A percentile compares a stretch with the other conserved stretches of the same genome.
Conservation (phyloP, 1,284 basidiomycete species). For the Tausonia pullulans region DNA sequence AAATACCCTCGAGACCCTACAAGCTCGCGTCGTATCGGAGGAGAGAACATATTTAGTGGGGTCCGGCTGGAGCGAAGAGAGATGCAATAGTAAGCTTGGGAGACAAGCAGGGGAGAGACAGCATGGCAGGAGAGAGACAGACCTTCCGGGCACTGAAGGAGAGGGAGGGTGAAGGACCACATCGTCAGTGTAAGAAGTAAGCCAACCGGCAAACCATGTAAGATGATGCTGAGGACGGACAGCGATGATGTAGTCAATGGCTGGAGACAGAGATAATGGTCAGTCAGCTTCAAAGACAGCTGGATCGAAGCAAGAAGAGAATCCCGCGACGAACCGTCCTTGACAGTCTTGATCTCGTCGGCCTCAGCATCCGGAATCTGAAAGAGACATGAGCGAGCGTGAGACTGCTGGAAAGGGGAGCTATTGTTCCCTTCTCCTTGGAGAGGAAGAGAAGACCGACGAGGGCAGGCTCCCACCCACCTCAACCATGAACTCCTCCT, state of each 20-base stretch:
- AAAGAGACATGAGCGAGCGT: slow-evolving; percentile 1
- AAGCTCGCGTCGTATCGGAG: too few relatives aligned
- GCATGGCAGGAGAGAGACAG: too few relatives aligned
- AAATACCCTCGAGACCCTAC: too few relatives aligned
- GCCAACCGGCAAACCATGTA: too few relatives aligned
- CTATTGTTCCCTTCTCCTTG: not conserved
- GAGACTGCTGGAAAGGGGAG: not conserved
- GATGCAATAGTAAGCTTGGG: too few relatives aligned
- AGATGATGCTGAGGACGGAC: slow-evolving; percentile 20
- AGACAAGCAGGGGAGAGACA: too few relatives aligned
- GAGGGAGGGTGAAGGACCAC: too few relatives aligned
- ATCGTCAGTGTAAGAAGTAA: too few relatives aligned
- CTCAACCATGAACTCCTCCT: slow-evolving; percentile 65
- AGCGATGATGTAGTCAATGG: slow-evolving; percentile 94
- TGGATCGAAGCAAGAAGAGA: slow-evolving; percentile 2
- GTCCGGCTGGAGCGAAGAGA: too few relatives aligned
- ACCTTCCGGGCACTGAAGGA: too few relatives aligned
- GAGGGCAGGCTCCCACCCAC: not conserved
- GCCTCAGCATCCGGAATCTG: slow-evolving; percentile 92
- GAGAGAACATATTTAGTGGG: too few relatives aligned
- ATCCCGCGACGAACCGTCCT: slow-evolving; percentile 55
- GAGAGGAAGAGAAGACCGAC: slow-evolving; percentile 11
- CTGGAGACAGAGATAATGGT: slow-evolving; percentile 38
- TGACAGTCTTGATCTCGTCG: slow-evolving; percentile 91
- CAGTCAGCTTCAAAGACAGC: slow-evolving; percentile 10